Evolutionary conservation across 2,329 filamentous ascomycete species (phyloP), one percentile per base, ranked within the genome.

Genomic region (Colletotrichum sp.): DNA sequence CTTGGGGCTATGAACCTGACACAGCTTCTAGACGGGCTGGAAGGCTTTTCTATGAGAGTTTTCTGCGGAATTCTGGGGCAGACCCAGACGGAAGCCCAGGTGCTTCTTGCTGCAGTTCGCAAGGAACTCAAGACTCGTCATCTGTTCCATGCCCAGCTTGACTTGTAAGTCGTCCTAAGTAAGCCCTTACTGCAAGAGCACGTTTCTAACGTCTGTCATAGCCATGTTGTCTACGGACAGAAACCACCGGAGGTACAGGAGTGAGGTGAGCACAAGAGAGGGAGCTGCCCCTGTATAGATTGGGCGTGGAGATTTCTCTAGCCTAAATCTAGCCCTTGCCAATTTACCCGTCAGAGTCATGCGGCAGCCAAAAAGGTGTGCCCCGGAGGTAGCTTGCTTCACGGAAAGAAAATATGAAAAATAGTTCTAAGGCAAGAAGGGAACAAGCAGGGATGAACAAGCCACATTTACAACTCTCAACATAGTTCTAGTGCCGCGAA

Each of bases 51-150:
- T 21, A 63, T 63, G 60, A 63, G 60, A 16, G n/a, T 63, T 0
- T 63, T 63, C 70, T 84, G 82, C 4, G 79, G 80, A 30, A 79
- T 81, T 12, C 76, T 82, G n/a, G 80, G 80, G 1, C 84, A 82
- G 82, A 71, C 62, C 0, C 63, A 72, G 59, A 65, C 80, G n/a
- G 81, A 84, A 60, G 80, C 78, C 18, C 62, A 80, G 21, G 78
- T 79, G 1, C 77, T 83, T 36, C 79, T 81, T 30, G 80, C 78
- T 4, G 74, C 77, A 1, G 82, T 82, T 2, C 79, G 80, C 16
- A 80, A 79, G 36, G 82, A 83, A 72, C 59, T 84, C 39, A 81
- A 75, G 70, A 79, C 81, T 73, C 64, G 78, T 66, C 13, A 74
- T 80, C 8, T 82, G 83, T 76, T 68, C 80, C 15, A 78, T 78